Evolutionary conservation across 1,284 basidiomycete genomes (phyloP).

Genomic region (Tremellales sp.): DNA sequence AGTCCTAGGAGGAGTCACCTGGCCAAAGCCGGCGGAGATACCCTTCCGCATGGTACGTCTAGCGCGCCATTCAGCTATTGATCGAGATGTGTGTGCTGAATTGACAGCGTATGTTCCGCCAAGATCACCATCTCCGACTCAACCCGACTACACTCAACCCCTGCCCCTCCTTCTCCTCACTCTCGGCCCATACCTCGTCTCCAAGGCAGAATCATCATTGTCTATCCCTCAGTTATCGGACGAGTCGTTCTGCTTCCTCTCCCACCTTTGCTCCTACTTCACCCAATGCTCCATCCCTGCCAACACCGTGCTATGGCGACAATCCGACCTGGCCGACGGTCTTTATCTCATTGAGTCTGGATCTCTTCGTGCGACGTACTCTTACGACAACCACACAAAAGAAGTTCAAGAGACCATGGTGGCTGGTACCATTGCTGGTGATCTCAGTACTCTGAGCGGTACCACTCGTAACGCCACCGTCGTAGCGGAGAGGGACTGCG

Average conservation of each 20-base stretch:
- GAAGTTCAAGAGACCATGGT: constrained; percentile 84
- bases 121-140: constrained; percentile 4
- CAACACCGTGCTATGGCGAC: constrained; percentile 69
- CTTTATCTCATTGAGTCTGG: constrained; percentile 82
- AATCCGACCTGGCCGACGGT: constrained; percentile 70
- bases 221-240: neutral
- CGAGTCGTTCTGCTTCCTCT: constrained; percentile 46
- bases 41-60: constrained; percentile 31
- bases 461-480: constrained; percentile 79
- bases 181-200: constrained; percentile 60
- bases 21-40: constrained; percentile 65
- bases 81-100: neutral
- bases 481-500: constrained; percentile 68
- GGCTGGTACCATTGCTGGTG: constrained; percentile 82
- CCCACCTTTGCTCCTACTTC: constrained; percentile 64
- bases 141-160: constrained; percentile 41
- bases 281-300: constrained; percentile 58
- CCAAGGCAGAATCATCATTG: constrained; percentile 39
- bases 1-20: constrained; percentile 73
- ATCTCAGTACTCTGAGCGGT: constrained; percentile 73
- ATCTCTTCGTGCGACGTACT: constrained; percentile 72
- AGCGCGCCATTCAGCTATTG: neutral
- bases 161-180: constrained; percentile 61
- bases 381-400: constrained; percentile 64
- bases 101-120: neutral